phyloP scores from a whole-genome alignment of 768 basidiomycete genomes.

The Auriscalpium microsporum region DNA sequence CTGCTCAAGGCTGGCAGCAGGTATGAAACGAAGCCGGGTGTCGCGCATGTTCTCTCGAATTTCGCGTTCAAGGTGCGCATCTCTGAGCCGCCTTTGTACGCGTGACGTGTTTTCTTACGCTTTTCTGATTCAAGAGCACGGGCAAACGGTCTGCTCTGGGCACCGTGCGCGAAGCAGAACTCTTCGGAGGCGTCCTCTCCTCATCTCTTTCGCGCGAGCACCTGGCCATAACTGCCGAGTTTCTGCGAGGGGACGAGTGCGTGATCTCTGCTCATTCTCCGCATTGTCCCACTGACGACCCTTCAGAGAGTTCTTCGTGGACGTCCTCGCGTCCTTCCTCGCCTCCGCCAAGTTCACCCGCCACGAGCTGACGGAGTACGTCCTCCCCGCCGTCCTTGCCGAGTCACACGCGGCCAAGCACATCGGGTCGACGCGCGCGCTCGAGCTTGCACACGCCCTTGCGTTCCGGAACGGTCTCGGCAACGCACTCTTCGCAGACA shows the following conservation, averaged over 20 bases:
- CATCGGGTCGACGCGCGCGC: constrained; percentile 58
- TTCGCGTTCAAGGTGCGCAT: constrained; percentile 92
- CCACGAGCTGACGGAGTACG: constrained; percentile 70
- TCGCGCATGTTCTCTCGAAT: constrained; percentile 93
- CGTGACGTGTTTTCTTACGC: no score
- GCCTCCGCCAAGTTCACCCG: constrained; percentile 75
- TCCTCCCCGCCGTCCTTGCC: constrained; percentile 57
- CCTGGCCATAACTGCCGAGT: constrained; percentile 89
- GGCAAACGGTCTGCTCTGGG: constrained; percentile 79
- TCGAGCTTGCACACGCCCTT: constrained; percentile 82
- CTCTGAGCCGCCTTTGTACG: neutral
- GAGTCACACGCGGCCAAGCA: constrained; percentile 56
- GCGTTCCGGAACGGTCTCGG: constrained; percentile 96
- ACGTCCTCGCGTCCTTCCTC: constrained; percentile 78
- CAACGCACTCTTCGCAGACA: constrained; percentile 77
- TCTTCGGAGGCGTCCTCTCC: constrained; percentile 88
- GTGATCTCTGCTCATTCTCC: constrained; percentile 27
- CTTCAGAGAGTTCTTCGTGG: constrained; percentile 77
- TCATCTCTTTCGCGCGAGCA: constrained; percentile 81
- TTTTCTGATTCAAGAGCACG: constrained; percentile 55
- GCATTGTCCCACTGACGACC: neutral
- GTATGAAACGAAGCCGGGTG: constrained; percentile 81
- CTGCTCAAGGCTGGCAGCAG: constrained; percentile 90
- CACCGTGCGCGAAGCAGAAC: constrained; percentile 85
- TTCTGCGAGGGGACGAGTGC: constrained; percentile 92